Percentiles rank a stretch among this genome's conserved stretches.
phyloP scores from a whole-genome alignment of 305 asterid genomes.

The Fraxinus sp. region DNA sequence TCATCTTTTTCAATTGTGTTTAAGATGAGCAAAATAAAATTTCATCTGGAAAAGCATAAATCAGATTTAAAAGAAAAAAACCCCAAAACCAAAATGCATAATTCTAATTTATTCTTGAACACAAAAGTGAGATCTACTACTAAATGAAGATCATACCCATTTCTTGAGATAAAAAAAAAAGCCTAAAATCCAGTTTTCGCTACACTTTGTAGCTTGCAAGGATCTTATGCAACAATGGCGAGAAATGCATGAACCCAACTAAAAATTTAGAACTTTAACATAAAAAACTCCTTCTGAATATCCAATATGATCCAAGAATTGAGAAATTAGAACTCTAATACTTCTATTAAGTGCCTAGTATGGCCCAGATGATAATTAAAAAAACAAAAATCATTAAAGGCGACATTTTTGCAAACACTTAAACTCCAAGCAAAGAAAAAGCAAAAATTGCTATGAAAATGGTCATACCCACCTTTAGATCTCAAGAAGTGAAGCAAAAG shows the following conservation, averaged over 20 bases:
- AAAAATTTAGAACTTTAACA: conserved; percentile 13
- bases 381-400: conserved; percentile 22
- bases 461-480: conserved; percentile 70
- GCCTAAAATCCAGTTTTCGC: conserved; percentile 31
- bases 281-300: conserved; percentile 22
- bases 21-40: neutral
- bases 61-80: conserved; percentile 40
- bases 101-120: conserved; percentile 6
- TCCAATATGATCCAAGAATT: conserved; percentile 17
- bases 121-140: conserved; percentile 7
- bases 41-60: neutral
- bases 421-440: conserved; percentile 45
- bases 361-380: conserved; percentile 9
- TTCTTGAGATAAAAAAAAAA: conserved; percentile 28
- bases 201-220: conserved; percentile 27
- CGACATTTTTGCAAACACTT: conserved; percentile 42
- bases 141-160: conserved; percentile 41
- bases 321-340: conserved; percentile 22
- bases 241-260: conserved; percentile 33
- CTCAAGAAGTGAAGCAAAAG: conserved; percentile 62
- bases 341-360: conserved; percentile 6
- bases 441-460: conserved; percentile 26
- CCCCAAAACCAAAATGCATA: neutral
- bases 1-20: neutral
- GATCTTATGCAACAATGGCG: conserved; percentile 36